Conservation (phyloP, 2,329 filamentous ascomycete genomes). For the Fusarium hostae region DNA sequence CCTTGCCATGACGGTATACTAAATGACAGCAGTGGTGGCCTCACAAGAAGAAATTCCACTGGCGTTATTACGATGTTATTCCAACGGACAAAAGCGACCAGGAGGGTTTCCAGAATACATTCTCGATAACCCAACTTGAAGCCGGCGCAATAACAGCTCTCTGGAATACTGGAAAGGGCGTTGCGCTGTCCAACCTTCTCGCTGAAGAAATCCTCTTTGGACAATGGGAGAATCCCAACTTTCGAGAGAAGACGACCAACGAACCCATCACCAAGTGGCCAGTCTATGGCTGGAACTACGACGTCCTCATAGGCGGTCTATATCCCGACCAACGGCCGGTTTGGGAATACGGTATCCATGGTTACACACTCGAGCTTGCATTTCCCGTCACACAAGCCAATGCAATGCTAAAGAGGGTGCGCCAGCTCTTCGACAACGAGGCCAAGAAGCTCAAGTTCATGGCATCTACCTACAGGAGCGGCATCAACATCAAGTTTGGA, state of each 20-base stretch:
- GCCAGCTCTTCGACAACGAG: not conserved
- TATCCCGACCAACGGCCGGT: not conserved
- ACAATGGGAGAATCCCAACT: constrained; percentile 9
- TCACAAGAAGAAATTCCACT: constrained; percentile 16
- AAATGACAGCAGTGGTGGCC: not conserved
- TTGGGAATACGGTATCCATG: not conserved
- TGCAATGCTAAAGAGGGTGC: not conserved
- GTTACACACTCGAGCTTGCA: not conserved
- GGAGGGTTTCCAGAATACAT: constrained; percentile 6
- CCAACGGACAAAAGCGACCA: not conserved
- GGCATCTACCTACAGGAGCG: not conserved
- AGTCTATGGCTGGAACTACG: constrained; percentile 3
- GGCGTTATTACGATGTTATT: not conserved
- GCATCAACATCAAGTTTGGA: constrained; percentile 11
- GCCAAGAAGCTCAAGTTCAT: constrained; percentile 1
- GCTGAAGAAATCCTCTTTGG: constrained; percentile 1
- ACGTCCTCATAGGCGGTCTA: constrained; percentile 3
- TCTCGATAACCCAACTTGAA: not conserved
- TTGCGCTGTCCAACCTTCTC: not conserved
- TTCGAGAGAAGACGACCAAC: constrained; percentile 4
- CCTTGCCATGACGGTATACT: rapidly evolving
- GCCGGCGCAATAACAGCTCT: not conserved
- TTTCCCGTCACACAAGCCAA: not conserved
- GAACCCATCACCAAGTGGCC: constrained; percentile 2
- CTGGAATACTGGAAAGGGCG: constrained; percentile 2